Base-by-base conservation (phyloP, 495 filamentous ascomycete genomes). In the Evansstolkia leycettana region DNA sequence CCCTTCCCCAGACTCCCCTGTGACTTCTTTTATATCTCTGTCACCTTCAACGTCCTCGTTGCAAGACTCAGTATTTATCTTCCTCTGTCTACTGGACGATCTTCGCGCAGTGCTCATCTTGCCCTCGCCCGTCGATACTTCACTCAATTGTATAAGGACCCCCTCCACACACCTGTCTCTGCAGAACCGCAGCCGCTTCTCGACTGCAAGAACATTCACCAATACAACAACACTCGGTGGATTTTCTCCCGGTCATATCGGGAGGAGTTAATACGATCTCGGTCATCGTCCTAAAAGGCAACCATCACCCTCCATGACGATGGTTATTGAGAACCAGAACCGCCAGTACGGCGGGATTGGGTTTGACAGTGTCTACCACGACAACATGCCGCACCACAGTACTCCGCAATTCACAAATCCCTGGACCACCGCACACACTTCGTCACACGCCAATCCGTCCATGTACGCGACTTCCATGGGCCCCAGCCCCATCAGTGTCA, bases 381-480 rank as follows among this genome's bases (percentile, higher is more conserved):
- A 73, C 56, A 70, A 75, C 49, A 58, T 78, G 54, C 64, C 70
- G 38, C 78, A 78, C 63, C 70, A 75, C 49, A 79, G 65, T 34
- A 57, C 74, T 30, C 84, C 87, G 32, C 82, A 89, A 51, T 96
- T 96, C 67, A 87, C 84, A 51, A 87, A 96, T 56, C 89, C 89
- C 11, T 96, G 88, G 88, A 69, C 67, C 37, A 65, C 79, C 37
- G 60, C 64, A 5, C 58, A 68, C 40, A 60, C 65, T n/a, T 68
- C 77, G 17, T 71, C 78, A 13, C 62, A 74, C 32, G 64, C 67
- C 29, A 58, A 67, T 12, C 62, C 66, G 16, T 65, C 70, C 1
- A 51, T 76, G 17, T 78, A 76, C 40, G 57, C 71, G 33, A 73
- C 66, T 23, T 60, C 68, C 51, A 72, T 72, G 60, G 68, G 70